Evolutionary conservation across 306 rosid species (phyloP), one percentile per base, ranked within the genome.

Genomic region (Senna siamea): DNA sequence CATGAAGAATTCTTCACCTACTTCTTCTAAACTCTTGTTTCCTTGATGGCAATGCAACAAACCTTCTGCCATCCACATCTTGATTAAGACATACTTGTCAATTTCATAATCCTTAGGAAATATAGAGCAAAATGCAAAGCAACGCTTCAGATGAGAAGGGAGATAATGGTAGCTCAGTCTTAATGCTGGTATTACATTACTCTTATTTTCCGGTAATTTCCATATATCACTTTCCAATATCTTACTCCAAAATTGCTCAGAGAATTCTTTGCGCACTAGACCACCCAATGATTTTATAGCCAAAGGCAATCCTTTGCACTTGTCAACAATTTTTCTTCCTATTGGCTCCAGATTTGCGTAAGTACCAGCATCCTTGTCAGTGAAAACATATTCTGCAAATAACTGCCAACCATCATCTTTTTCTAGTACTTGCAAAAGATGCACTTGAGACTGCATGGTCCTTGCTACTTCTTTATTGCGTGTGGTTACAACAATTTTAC

Each of bases 161-260:
- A 59, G 65, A 37, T 59, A 59, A 32, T 59, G 65, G 65, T 59
- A 59, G 43, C 65, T 59, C 15, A 59, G 30, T 59, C 65, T 59
- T 32, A 59, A 35, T 30, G 65, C 65, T 2, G 65, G 65, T 9
- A 59, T 7, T 59, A 59, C 8, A 59, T 59, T 32, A n/a, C 13
- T 32, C 22, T 32, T 12, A 32, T 37, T 43, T 13, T 30, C 23
- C 2, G 12, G 12, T 4, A 32, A 32, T 10, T 59, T 5, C 65
- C 44, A 59, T 8, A 59, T 30, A 2, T 59, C 41, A 59, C 12
- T 59, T 13, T 59, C 2, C 1, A 59, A 22, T 13, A 59, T 59
- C 15, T 59, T 38, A 32, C 7, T 14, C 65, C 65, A 59, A 18
- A 30, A 6, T 35, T 59, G 38, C 13, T 59, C 22, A 2, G 65